Evolutionary conservation across 306 rosid species (phyloP).

Genomic region (Astragalus glycyphyllos): DNA sequence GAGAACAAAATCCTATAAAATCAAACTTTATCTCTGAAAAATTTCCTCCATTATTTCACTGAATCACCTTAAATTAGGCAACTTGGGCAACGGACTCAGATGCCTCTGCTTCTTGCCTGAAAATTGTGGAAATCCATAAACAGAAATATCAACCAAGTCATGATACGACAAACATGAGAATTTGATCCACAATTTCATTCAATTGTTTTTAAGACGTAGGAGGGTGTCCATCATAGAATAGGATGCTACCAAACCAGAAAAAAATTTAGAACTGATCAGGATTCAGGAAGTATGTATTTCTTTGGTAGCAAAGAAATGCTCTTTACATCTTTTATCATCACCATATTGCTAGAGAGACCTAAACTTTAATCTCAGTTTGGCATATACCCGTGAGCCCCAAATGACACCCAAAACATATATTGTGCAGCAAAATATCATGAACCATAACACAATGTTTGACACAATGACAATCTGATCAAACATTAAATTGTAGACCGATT

Average conservation of each 20-base stretch:
- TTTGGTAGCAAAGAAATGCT: conserved; percentile 4
- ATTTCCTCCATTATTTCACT: conserved; percentile 34
- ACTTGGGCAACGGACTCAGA: conserved; percentile 77
- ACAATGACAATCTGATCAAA: neutral
- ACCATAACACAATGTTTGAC: neutral
- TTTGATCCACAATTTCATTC: conserved; percentile 32
- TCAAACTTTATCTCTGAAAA: conserved; percentile 32
- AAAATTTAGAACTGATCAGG: neutral
- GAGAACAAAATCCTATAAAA: conserved; percentile 31
- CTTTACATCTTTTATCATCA: conserved; percentile 3
- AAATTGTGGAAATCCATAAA: conserved; percentile 40
- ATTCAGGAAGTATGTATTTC: neutral
- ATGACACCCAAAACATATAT: conserved; percentile 13
- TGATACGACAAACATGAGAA: conserved; percentile 18
- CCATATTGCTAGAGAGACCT: neutral
- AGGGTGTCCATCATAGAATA: conserved; percentile 2
- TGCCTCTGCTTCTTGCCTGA: conserved; percentile 74
- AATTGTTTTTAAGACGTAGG: neutral
- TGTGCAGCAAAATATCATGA: conserved; percentile 15
- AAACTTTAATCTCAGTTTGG: conserved; percentile 4
- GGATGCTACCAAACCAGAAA: neutral
- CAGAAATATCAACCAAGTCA: conserved; percentile 20
- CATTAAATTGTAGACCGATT: conserved; percentile 17
- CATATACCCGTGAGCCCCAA: conserved; percentile 10
- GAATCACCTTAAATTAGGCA: conserved; percentile 47